Base-by-base conservation (phyloP, 768 basidiomycete species). In the Leucosporidium creatinivorum region DNA sequence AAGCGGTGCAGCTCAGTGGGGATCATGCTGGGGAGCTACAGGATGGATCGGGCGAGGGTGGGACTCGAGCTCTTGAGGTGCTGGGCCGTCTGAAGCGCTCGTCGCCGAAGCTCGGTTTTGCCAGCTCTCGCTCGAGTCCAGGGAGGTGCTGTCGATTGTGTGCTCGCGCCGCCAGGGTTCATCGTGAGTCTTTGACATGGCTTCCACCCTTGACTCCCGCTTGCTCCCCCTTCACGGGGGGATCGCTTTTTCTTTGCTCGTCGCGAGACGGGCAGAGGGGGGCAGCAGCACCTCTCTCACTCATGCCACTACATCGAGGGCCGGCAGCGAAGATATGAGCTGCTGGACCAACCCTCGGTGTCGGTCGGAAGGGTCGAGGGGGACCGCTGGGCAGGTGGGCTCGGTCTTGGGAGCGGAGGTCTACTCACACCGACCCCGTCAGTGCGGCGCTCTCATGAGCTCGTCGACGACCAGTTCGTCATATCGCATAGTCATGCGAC, bases 401-500 rank as follows among this genome's bases (percentile, higher is more conserved):
- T 33, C 30, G 55, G 28, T 56, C 28, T 56, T 19, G 28, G 28
- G 28, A 51, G 8, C n/a, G 50, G 26, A 33, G 33, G 55, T 19
- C 19, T 30, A 21, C 10, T 13, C 12, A 13, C 17, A 30, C 55
- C 28, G 55, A 56, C 18, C 28, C 28, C 30, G 28, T 30, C 18
- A 65, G 49, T 30, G 39, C 39, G 39, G 61, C 47, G 23, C 48
- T 23, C 49, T 61, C 33, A 33, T 19, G 67, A 69, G 68, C 63
- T 64, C 61, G 63, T 44, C 33, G 68, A 28, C 39, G 64, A 55
- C 63, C 68, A 65, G 68, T 69, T 69, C 68, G 68, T 69, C 68
- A 69, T 69, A 13, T 26, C 28, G 48, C 55, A 69, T 28, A 69
- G 68, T 69, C 56, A 69, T 69, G 68, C 68, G 68, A 60, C 64